A percentile compares a stretch with the other conserved stretches of the same genome.
These are phyloP conservation scores for Huiozyma sinensis DNA, from an alignment of 805 yeast genomes.

Conservation along the genomic window DNA sequence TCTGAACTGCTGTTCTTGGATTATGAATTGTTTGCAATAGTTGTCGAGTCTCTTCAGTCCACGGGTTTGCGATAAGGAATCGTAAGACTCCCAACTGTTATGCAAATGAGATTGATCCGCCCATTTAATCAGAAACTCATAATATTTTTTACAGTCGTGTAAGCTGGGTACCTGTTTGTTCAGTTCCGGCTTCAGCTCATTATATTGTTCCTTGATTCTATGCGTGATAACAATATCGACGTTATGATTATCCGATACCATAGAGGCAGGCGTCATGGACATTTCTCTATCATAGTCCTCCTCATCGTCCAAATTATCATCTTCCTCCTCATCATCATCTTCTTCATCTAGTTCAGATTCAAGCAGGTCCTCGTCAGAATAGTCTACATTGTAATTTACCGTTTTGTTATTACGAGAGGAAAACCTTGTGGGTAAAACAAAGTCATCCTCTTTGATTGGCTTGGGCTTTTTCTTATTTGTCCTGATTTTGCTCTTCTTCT, in stretches of 20 bases:
- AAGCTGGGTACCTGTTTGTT: slow-evolving; percentile 31
- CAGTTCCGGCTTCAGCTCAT: slow-evolving; percentile 14
- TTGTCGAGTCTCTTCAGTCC: slow-evolving; percentile 86
- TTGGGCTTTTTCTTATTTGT: slow-evolving; percentile 7
- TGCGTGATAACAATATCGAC: slow-evolving; percentile 23
- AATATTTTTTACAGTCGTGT: slow-evolving; percentile 47
- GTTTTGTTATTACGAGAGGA: slow-evolving; percentile 54
- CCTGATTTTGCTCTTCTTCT: slow-evolving; percentile 9
- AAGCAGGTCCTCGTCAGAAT: slow-evolving; percentile 38
- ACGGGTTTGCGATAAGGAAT: slow-evolving; percentile 37
- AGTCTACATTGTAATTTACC: slow-evolving; percentile 72
- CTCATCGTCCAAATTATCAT: slow-evolving; percentile 17
- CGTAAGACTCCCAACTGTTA: slow-evolving; percentile 84
- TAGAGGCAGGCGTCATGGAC: slow-evolving; percentile 21
- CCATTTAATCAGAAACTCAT: slow-evolving; percentile 73
- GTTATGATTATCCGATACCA: slow-evolving; percentile 27
- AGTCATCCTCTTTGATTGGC: slow-evolving; percentile 8
- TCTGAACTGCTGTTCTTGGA: slow-evolving; percentile 65
- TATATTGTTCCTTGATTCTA: slow-evolving; percentile 10
- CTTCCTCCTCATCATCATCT: slow-evolving; percentile 23
- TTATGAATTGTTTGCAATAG: slow-evolving; percentile 68
- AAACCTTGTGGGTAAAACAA: slow-evolving; percentile 52
- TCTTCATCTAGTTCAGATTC: slow-evolving; percentile 24
- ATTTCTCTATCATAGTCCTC: slow-evolving; percentile 12
- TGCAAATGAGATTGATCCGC: slow-evolving; percentile 78